Percentiles rank a stretch among this genome's conserved stretches.
phyloP scores from a whole-genome alignment of 345 rosid species.

The Carallia brachiata region DNA sequence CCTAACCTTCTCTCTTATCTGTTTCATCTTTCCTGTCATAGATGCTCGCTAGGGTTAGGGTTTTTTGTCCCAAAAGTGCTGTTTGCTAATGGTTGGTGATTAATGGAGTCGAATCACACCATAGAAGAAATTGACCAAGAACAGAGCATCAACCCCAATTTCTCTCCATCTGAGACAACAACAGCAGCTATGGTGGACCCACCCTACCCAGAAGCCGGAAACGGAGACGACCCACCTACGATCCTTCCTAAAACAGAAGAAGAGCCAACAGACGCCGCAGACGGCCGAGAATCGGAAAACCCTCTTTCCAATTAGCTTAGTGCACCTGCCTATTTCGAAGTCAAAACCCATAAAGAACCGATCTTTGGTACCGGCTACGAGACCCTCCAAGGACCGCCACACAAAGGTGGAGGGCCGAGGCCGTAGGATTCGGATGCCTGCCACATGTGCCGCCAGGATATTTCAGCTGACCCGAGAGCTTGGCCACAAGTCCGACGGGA shows the following conservation, averaged over 20 bases:
- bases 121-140: conserved; percentile 40
- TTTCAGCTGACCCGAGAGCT: conserved; percentile 79
- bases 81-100: too few species aligned
- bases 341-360: conserved; percentile 9
- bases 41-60: background rate
- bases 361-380: conserved; percentile 29
- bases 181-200: conserved; percentile 29
- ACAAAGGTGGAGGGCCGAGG: conserved; percentile 91
- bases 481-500: conserved; percentile 82
- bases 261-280: conserved; percentile 24
- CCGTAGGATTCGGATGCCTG: conserved; percentile 71
- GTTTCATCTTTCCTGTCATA: background rate
- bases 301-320: conserved; percentile 26
- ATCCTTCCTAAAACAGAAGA: conserved; percentile 38
- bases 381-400: conserved; percentile 66
- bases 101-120: conserved; percentile 12
- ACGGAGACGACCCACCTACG: conserved; percentile 12
- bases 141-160: conserved; percentile 24
- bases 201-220: background rate
- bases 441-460: conserved; percentile 73
- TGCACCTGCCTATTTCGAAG: conserved; percentile 10
- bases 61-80: background rate
- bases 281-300: conserved; percentile 14
- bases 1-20: background rate
- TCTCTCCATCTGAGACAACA: conserved; percentile 20